Percentiles rank a stretch among this genome's conserved stretches.
Evolutionary conservation across 192 early-diverging fungal genomes (phyloP).

Genomic region (Spizellomyces punctatus): DNA sequence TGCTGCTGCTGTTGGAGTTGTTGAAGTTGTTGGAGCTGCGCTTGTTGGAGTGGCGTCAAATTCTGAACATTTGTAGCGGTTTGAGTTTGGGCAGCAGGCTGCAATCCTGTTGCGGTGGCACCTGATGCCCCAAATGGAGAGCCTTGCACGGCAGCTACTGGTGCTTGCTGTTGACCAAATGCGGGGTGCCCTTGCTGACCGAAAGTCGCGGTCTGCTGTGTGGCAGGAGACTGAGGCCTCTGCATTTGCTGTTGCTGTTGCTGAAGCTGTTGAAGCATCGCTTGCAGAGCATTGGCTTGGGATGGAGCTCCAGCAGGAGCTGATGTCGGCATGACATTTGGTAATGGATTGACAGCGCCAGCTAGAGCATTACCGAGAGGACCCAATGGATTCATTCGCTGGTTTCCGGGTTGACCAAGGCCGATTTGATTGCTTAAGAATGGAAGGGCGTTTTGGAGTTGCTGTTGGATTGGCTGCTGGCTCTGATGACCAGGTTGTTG

Average conservation of each 20-base stretch:
- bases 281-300: conserved; percentile 18
- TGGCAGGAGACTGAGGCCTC: not conserved
- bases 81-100: not conserved
- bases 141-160: not conserved
- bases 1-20: conserved; percentile 28
- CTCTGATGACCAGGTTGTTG: not conserved
- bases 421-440: not conserved
- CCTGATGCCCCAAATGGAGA: not conserved
- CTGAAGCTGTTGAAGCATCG: conserved; percentile 34
- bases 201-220: conserved; percentile 1
- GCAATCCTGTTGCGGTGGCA: not conserved
- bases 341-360: not conserved
- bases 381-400: not conserved
- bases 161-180: not conserved
- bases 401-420: conserved; percentile 1
- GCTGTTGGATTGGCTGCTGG: not conserved
- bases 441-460: not conserved
- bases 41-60: conserved; percentile 22
- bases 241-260: conserved; percentile 29
- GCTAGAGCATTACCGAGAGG: conserved; percentile 1
- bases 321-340: not conserved
- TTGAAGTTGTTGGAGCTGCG: conserved; percentile 26
- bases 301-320: conserved; percentile 3
- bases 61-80: conserved; percentile 9
- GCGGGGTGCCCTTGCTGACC: not conserved